phyloP scores from a whole-genome alignment of 768 basidiomycete genomes.

The Rhodotorula paludigena region DNA sequence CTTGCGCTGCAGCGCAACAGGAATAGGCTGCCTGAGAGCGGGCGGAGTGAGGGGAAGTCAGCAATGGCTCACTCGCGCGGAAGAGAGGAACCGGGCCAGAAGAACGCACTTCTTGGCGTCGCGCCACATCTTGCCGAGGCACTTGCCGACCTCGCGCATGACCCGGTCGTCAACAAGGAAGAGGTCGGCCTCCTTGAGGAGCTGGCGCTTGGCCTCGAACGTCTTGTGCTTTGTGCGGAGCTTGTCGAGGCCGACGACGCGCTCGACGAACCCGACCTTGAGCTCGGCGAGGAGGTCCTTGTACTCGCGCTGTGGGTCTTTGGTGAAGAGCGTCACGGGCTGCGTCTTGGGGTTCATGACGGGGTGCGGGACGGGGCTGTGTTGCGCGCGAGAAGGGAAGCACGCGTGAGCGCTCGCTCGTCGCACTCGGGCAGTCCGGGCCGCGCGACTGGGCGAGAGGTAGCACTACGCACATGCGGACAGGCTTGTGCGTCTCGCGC shows the following conservation, averaged over 20 bases:
- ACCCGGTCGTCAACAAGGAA: slow-evolving; percentile 92
- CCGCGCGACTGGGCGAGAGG: neutral
- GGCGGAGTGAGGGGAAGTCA: slow-evolving; percentile 4
- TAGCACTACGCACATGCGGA: slow-evolving; percentile 63
- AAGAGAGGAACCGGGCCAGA: slow-evolving; percentile 1
- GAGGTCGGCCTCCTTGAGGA: slow-evolving; percentile 81
- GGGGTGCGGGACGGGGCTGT: slow-evolving; percentile 70
- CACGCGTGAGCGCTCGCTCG: neutral
- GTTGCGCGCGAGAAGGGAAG: neutral
- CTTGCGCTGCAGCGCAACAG: slow-evolving; percentile 80
- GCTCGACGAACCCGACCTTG: slow-evolving; percentile 79
- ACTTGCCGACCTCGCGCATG: slow-evolving; percentile 73
- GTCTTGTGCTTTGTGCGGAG: slow-evolving; percentile 58
- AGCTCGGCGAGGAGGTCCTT: slow-evolving; percentile 79
- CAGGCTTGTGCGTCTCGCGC: slow-evolving; percentile 70
- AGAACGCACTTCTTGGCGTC: slow-evolving; percentile 85
- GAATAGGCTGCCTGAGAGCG: slow-evolving; percentile 77
- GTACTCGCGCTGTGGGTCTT: slow-evolving; percentile 92
- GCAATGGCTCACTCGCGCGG: neutral
- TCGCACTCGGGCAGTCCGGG: neutral
- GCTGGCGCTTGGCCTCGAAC: slow-evolving; percentile 58
- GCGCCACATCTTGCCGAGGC: slow-evolving; percentile 86
- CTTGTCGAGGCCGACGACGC: slow-evolving; percentile 85
- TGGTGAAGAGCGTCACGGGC: slow-evolving; percentile 82
- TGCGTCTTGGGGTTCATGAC: slow-evolving; percentile 75